Evolutionary conservation across 805 yeast genomes (phyloP).

Genomic region (Wickerhamiella bombiphila): DNA sequence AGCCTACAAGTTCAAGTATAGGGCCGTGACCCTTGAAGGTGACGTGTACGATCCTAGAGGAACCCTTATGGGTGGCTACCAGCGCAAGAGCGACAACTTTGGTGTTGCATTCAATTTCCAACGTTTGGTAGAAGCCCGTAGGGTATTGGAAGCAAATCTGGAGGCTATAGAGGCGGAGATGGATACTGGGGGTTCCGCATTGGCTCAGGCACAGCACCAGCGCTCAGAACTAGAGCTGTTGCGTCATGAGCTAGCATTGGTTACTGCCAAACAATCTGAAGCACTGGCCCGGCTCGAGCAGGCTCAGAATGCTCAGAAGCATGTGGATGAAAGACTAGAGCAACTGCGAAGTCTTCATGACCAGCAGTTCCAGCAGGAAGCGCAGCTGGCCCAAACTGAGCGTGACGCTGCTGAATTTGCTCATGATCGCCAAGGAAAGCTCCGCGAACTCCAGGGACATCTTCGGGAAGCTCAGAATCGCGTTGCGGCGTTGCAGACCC

Average conservation of each 20-base stretch:
- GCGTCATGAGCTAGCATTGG: conserved; percentile 6
- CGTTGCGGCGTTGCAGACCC: conserved; percentile 4
- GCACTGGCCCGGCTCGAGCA: too few relatives aligned
- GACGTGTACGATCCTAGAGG: conserved; percentile 95
- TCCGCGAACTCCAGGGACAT: conserved; percentile 37
- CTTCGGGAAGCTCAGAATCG: conserved; percentile 14
- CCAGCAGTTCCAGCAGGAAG: too few relatives aligned
- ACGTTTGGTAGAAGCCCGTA: conserved; percentile 1
- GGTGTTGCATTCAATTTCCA: conserved; percentile 6
- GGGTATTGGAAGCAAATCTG: not conserved
- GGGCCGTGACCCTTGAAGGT: conserved; percentile 85
- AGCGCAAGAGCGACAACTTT: not conserved
- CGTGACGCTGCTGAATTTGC: conserved; percentile 72
- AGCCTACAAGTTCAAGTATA: conserved; percentile 44
- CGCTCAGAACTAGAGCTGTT: conserved; percentile 9
- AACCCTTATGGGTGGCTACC: conserved; percentile 56
- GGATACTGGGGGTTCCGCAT: not conserved
- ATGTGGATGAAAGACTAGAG: too few relatives aligned
- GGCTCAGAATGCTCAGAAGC: too few relatives aligned
- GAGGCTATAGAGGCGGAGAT: not conserved
- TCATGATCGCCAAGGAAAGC: conserved; percentile 63
- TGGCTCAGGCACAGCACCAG: conserved; percentile 5
- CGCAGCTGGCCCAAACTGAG: conserved; percentile 42
- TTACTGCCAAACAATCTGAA: not conserved
- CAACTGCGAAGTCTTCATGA: too few relatives aligned